Conservation (phyloP, 2,329 filamentous ascomycete genomes). For the Capronia coronata region DNA sequence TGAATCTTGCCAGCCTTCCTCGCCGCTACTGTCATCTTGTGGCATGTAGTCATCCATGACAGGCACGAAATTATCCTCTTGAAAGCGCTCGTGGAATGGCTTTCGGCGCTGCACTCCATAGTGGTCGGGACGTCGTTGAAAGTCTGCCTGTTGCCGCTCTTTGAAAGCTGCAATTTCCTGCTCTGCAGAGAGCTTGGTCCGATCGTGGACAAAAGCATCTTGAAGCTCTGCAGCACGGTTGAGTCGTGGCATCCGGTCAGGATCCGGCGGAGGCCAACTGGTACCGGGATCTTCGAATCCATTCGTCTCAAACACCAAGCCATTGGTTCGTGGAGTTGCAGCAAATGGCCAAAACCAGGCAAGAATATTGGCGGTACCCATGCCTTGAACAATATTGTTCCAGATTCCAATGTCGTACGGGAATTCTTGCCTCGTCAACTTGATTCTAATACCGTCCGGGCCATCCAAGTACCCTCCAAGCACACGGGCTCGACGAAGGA, state of each 20-base stretch:
- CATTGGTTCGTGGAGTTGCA: slow-evolving; percentile 43
- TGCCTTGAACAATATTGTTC: slow-evolving; percentile 53
- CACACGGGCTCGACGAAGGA: slow-evolving; percentile 41
- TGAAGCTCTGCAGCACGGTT: slow-evolving; percentile 19
- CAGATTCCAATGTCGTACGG: slow-evolving; percentile 61
- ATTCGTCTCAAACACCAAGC: slow-evolving; percentile 51
- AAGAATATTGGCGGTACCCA: slow-evolving; percentile 44
- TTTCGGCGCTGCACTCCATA: slow-evolving; percentile 35
- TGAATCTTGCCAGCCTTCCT: slow-evolving; percentile 57
- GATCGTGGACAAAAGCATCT: slow-evolving; percentile 30
- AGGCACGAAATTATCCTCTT: slow-evolving; percentile 23
- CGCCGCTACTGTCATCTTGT: slow-evolving; percentile 39
- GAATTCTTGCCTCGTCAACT: slow-evolving; percentile 56
- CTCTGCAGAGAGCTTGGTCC: slow-evolving; percentile 30
- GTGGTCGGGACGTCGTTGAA: slow-evolving; percentile 38
- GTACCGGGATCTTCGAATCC: slow-evolving; percentile 50
- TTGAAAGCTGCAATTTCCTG: slow-evolving; percentile 50
- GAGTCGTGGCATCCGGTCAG: slow-evolving; percentile 42
- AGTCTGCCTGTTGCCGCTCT: slow-evolving; percentile 48
- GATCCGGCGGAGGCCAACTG: slow-evolving; percentile 45
- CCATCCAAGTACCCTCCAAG: slow-evolving; percentile 54
- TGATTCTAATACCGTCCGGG: slow-evolving; percentile 50
- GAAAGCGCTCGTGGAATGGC: slow-evolving; percentile 38
- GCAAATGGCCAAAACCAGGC: slow-evolving; percentile 58
- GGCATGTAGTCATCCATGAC: slow-evolving; percentile 23